Percentiles rank a stretch among this genome's conserved stretches.
These are phyloP conservation scores for Litchi chinensis DNA, from an alignment of 345 rosid species.

Conservation along the genomic window DNA sequence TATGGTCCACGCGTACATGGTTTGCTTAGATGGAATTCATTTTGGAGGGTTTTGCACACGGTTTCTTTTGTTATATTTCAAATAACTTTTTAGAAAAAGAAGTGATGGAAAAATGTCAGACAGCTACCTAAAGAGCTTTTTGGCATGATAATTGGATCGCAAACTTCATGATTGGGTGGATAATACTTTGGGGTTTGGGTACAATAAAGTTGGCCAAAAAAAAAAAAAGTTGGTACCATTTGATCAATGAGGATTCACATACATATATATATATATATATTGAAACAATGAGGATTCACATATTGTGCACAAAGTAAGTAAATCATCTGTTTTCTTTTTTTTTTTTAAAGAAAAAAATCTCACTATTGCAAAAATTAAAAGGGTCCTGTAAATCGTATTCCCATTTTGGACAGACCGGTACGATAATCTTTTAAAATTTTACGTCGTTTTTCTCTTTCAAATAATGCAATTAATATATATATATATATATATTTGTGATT, in stretches of 20 bases:
- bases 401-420: too few relatives aligned
- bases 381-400: neutral
- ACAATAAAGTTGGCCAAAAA: neutral
- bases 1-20: slow-evolving; percentile 6
- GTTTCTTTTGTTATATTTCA: neutral
- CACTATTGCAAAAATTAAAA: too few relatives aligned
- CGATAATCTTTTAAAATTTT: too few relatives aligned
- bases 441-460: too few relatives aligned
- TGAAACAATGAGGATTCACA: neutral
- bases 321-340: neutral
- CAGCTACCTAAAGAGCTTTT: slow-evolving; percentile 13
- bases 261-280: too few relatives aligned
- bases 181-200: neutral
- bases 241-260: neutral
- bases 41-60: slow-evolving; percentile 8
- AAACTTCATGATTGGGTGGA: neutral
- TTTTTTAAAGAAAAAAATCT: neutral
- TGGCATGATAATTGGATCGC: neutral
- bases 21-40: slow-evolving; percentile 7
- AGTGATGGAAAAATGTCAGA: slow-evolving; percentile 13
- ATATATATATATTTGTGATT: too few relatives aligned
- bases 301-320: neutral
- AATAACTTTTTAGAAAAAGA: neutral
- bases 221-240: neutral
- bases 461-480: neutral